Evolutionary conservation across 306 rosid species (phyloP).

Genomic region (Leucaena leucocephala): DNA sequence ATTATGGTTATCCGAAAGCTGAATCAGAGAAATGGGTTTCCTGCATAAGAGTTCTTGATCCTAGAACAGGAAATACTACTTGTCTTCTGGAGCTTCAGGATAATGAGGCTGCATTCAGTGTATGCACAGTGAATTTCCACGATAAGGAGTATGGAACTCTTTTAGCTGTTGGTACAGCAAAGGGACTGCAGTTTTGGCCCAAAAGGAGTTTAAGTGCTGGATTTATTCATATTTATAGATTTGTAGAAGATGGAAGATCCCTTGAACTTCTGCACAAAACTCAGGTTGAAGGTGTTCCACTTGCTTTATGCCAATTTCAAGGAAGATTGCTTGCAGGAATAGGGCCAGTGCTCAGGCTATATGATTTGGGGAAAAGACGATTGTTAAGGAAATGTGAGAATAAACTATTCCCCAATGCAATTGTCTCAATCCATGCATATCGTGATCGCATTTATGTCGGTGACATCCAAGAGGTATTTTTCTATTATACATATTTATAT

Average conservation of each 20-base stretch:
- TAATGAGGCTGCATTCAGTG: conserved; percentile 92
- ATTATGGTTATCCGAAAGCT: conserved; percentile 93
- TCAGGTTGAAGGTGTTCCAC: conserved; percentile 95
- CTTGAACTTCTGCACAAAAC: conserved; percentile 96
- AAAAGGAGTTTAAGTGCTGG: conserved; percentile 70
- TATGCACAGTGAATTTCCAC: conserved; percentile 91
- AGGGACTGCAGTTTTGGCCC: conserved; percentile 90
- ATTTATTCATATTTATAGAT: conserved; percentile 88
- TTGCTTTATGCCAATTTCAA: conserved; percentile 89
- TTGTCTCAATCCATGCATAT: conserved; percentile 81
- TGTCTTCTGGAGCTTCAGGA: conserved; percentile 97
- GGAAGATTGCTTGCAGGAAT: conserved; percentile 97
- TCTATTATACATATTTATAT: neutral
- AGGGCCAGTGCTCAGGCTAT: conserved; percentile 83
- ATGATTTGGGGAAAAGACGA: conserved; percentile 91
- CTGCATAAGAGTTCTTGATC: conserved; percentile 97
- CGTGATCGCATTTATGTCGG: conserved; percentile 95
- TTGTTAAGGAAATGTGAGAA: conserved; percentile 92
- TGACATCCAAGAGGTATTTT: conserved; percentile 91
- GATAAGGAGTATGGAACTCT: conserved; percentile 95
- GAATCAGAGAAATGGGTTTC: conserved; percentile 94
- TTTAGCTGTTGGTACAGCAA: conserved; percentile 95
- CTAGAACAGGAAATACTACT: conserved; percentile 79
- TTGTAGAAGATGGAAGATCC: conserved; percentile 88
- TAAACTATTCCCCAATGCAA: conserved; percentile 86